A percentile compares a stretch with the other conserved stretches of the same genome.
Evolutionary conservation across 2,329 filamentous ascomycete species (phyloP).

Genomic region (Amphichorda felina): DNA sequence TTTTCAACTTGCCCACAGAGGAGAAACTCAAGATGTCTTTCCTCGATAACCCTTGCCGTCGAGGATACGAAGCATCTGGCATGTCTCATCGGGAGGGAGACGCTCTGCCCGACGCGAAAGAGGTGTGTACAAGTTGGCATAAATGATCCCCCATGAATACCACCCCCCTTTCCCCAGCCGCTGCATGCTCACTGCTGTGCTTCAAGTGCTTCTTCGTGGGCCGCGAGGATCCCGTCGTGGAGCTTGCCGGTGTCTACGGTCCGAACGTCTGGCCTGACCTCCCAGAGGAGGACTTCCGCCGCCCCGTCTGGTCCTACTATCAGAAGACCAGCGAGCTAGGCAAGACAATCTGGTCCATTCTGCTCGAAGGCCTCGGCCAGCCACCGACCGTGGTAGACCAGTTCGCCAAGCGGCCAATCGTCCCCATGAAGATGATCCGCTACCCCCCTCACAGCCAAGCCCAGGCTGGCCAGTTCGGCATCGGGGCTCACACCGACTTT

Average conservation of each 20-base stretch:
- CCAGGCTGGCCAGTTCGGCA: constrained; percentile 6
- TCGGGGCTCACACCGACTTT: constrained; percentile 18
- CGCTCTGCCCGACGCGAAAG: constrained; percentile 14
- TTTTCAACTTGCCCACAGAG: constrained; percentile 13
- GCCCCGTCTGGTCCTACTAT: constrained; percentile 13
- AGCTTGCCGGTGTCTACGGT: constrained; percentile 11
- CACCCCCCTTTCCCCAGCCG: not conserved
- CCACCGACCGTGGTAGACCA: constrained; percentile 7
- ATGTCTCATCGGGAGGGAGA: constrained; percentile 13
- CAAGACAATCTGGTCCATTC: constrained; percentile 11
- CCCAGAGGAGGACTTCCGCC: constrained; percentile 14
- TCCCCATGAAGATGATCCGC: constrained; percentile 11
- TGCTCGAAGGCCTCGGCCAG: constrained; percentile 12
- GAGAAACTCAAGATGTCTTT: constrained; percentile 13
- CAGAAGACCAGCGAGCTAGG: constrained; percentile 10
- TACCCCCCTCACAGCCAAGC: constrained; percentile 13
- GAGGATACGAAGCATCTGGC: constrained; percentile 14
- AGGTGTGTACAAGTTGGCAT: too few relatives aligned
- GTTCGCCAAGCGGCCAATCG: constrained; percentile 9
- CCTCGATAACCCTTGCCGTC: constrained; percentile 11
- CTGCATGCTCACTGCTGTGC: not conserved
- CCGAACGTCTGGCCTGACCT: constrained; percentile 19
- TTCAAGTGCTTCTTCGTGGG: constrained; percentile 11
- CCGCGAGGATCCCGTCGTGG: constrained; percentile 11
- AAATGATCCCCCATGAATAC: too few relatives aligned